Evolutionary conservation across 2,329 filamentous ascomycete species (phyloP).

Genomic region (Xylariaceae sp.): DNA sequence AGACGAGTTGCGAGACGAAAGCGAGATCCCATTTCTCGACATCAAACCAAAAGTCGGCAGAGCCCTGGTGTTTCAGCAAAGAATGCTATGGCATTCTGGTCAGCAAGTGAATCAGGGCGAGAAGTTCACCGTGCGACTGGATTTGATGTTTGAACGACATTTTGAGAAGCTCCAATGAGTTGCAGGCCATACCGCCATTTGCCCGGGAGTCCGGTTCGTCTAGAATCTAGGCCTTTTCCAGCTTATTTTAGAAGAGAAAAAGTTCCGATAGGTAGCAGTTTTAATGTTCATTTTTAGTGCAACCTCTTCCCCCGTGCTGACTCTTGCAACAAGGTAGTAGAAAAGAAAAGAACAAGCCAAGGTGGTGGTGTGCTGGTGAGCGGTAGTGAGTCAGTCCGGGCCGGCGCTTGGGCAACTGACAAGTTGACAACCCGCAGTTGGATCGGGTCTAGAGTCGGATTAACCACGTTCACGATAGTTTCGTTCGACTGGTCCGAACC

Average conservation of each 20-base stretch:
- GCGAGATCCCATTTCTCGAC: constrained; percentile 26
- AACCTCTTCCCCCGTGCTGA: not conserved
- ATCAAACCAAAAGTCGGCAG: constrained; percentile 30
- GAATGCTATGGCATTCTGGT: constrained; percentile 32
- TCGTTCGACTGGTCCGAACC: constrained; percentile 23
- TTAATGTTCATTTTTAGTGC: constrained; percentile 1
- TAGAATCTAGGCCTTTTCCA: not conserved
- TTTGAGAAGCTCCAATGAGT: constrained; percentile 15
- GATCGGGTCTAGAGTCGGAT: constrained; percentile 13
- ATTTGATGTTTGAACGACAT: constrained; percentile 29
- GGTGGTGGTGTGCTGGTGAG: not conserved
- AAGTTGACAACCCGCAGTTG: not conserved
- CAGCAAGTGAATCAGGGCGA: constrained; percentile 30
- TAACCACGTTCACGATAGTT: constrained; percentile 25
- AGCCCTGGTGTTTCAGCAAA: constrained; percentile 32
- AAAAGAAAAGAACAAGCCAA: not conserved
- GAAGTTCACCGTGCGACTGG: constrained; percentile 31
- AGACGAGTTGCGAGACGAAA: not conserved
- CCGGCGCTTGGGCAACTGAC: constrained; percentile 5
- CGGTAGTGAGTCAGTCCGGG: constrained; percentile 8
- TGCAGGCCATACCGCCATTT: not conserved
- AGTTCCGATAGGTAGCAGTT: not conserved
- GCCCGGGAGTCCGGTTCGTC: not conserved
- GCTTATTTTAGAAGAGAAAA: not conserved
- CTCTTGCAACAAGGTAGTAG: not conserved